These are phyloP conservation scores for Allomyces macrogynus DNA, from an alignment of 192 early-diverging fungal genomes.

Conservation along the genomic window DNA sequence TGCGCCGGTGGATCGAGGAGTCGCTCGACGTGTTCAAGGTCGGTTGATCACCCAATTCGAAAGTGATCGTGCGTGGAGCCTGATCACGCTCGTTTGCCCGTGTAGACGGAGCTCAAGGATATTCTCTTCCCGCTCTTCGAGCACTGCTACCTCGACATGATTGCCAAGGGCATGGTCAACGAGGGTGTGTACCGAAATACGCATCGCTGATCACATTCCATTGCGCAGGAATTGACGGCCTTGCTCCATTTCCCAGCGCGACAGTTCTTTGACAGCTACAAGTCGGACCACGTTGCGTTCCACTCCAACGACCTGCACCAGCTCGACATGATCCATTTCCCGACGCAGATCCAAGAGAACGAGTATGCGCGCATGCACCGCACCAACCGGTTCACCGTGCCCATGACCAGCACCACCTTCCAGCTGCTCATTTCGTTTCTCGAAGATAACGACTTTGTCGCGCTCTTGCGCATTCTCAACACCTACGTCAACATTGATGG, in stretches of 20 bases:
- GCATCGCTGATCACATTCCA: too few species aligned
- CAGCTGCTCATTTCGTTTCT: conserved; percentile 77
- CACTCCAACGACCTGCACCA: conserved; percentile 52
- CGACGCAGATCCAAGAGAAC: conserved; percentile 56
- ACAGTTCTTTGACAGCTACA: conserved; percentile 54
- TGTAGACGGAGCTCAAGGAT: conserved; percentile 56
- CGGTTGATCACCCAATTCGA: not conserved
- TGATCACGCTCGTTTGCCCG: not conserved
- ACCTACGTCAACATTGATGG: conserved; percentile 67
- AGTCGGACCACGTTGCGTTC: conserved; percentile 49
- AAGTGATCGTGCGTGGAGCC: not conserved
- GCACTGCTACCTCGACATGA: conserved; percentile 54
- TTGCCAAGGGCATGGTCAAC: not conserved
- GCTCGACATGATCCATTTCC: conserved; percentile 44
- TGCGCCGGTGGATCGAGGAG: conserved; percentile 76
- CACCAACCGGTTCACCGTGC: conserved; percentile 61
- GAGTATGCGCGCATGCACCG: conserved; percentile 60
- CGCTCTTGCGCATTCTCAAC: conserved; percentile 76
- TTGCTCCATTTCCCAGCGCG: conserved; percentile 23
- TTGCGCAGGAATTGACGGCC: not conserved
- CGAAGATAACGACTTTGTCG: conserved; percentile 76
- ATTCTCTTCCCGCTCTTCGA: conserved; percentile 83
- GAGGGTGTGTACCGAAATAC: too few species aligned
- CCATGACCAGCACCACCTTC: conserved; percentile 67
- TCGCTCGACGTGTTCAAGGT: conserved; percentile 73